Base-by-base conservation (phyloP, 805 yeast genomes). In the Priceomyces haplophilus region DNA sequence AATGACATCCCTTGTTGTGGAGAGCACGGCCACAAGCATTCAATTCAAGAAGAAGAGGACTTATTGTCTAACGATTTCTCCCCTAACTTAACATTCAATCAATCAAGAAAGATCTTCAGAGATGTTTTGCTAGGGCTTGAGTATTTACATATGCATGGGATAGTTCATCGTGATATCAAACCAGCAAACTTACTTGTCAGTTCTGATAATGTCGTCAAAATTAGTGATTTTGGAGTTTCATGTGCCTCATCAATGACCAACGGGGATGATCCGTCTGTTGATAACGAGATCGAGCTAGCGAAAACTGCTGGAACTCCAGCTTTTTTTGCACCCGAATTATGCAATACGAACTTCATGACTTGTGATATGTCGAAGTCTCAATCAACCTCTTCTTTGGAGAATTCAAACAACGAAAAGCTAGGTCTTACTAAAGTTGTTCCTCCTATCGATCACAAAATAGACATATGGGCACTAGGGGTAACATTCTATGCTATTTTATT, bases 241-340 rank as follows among this genome's bases (percentile, higher is more conserved):
- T 85, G 87, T 62, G 88, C 91, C 1, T 61, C 71, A 3, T 64
- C 71, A 0, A 56, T 69, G 35, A 57, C 53, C 44, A 72, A 65
- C n/a, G 57, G 56, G 20, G 80, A 78, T 38, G 79, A 77, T 21
- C 67, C 67, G 12, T 59, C 61, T 43, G 46, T 60, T 19, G 58
- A 67, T 16, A 58, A 59, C 44, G 97, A 89, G 48, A 68, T 82
- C 43, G 97, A 91, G 53, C 71, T 91, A 47, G 95, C 97, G 1
- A 91, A 90, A 62, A 91, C 98, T 0, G 98, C 95, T 0, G 99
- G 98, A 4, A 91, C 98, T 0, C 98, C 98, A 1, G 97, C 97
- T 0, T 91, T 91, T 61, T 83, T 89, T 55, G 96, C 98, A 0
- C 97, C 97, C 0, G 99, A 93, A 59, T 72, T 90, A 37, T 90